Percentiles rank a stretch among this genome's conserved stretches.
Evolutionary conservation across 345 rosid species (phyloP).

Genomic region (Noccaea caerulescens): DNA sequence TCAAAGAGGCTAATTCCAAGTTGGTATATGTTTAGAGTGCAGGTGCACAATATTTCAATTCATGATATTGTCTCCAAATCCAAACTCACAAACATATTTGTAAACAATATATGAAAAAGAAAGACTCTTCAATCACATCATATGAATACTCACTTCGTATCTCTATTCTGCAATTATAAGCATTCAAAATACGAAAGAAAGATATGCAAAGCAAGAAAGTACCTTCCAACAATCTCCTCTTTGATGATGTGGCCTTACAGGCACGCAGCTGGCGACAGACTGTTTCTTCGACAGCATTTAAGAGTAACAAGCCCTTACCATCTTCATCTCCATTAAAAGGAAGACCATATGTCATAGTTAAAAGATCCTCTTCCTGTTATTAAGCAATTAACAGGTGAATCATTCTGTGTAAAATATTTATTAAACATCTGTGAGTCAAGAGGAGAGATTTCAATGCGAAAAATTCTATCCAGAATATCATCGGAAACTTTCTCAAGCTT

Average conservation of each 20-base stretch:
- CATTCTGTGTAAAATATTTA: conserved; percentile 8
- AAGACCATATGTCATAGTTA: conserved; percentile 90
- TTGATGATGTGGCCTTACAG: conserved; percentile 66
- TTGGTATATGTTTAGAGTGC: conserved; percentile 2
- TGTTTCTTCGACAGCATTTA: conserved; percentile 94
- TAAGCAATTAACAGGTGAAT: conserved; percentile 16
- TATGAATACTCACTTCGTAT: conserved; percentile 9
- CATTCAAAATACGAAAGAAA: conserved; percentile 18
- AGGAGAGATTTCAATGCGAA: neutral
- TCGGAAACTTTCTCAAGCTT: conserved; percentile 4
- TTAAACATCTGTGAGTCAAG: neutral
- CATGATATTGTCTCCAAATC: conserved; percentile 17
- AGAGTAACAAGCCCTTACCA: conserved; percentile 74
- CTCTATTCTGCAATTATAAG: neutral
- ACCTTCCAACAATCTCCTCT: conserved; percentile 73
- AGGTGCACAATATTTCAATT: conserved; percentile 18
- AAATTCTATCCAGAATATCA: conserved; percentile 20
- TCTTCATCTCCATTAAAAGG: conserved; percentile 79
- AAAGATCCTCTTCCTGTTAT: conserved; percentile 90
- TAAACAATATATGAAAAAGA: conserved; percentile 18
- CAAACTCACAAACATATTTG: conserved; percentile 10
- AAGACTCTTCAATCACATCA: conserved; percentile 18
- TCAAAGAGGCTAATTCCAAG: neutral
- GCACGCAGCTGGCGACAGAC: conserved; percentile 88
- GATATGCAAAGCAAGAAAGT: conserved; percentile 34